Percentiles rank a stretch among this genome's conserved stretches.
Conservation (phyloP, 2,329 filamentous ascomycete species). For the Ophiostoma piceae region DNA sequence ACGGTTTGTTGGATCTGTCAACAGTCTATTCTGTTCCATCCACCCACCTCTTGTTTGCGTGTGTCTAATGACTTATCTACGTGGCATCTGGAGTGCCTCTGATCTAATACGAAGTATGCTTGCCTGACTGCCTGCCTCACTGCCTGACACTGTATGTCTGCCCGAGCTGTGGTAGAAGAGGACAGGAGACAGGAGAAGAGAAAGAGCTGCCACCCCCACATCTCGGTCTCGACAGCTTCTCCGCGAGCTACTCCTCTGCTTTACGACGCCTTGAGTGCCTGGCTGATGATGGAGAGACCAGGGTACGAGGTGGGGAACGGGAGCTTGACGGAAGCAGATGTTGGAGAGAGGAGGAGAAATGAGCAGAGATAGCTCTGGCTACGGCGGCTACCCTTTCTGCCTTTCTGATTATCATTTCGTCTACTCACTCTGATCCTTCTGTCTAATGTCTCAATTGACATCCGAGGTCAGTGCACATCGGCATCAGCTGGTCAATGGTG, state of each 20-base stretch:
- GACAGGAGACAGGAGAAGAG: neutral
- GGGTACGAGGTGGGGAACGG: neutral
- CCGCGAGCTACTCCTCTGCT: neutral
- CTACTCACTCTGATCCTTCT: neutral
- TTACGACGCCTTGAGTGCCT: neutral
- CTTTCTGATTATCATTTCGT: no score
- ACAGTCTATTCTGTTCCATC: neutral
- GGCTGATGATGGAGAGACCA: neutral
- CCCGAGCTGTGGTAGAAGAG: neutral
- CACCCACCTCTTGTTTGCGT: neutral
- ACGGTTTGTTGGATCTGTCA: neutral
- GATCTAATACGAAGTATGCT: neutral
- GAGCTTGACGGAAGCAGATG: constrained; percentile 6
- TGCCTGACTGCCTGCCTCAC: neutral
- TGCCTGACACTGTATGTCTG: constrained; percentile 10
- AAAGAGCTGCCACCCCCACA: neutral
- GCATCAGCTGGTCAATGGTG: neutral
- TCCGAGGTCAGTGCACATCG: constrained; percentile 1
- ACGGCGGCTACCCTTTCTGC: neutral
- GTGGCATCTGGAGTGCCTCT: neutral
- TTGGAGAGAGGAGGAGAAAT: neutral
- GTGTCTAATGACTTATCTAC: neutral
- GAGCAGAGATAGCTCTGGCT: neutral
- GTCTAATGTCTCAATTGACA: neutral
- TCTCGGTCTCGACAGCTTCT: constrained; percentile 1